Base-by-base conservation (phyloP, 1,284 basidiomycete genomes). In the Sporisorium reilianum region DNA sequence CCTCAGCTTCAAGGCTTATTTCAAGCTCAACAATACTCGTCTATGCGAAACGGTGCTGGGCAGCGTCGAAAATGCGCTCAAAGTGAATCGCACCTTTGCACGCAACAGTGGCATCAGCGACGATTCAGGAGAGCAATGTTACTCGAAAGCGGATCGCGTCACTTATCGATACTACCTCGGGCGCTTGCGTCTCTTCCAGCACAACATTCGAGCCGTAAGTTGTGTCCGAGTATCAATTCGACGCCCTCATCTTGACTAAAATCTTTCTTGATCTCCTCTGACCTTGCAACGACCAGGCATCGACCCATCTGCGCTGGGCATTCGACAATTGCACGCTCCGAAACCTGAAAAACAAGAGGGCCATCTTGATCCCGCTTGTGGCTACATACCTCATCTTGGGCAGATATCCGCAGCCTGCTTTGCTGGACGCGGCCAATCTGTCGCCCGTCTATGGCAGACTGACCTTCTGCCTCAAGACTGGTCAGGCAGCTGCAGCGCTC, bases 1-100 rank as follows among this genome's bases (percentile, higher is more conserved):
- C 41, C 66, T 75, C 32, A 83, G 82, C 54, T 83, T 84, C 68
- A 77, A 79, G 25, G 80, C 80, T 11, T 84, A 84, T 69, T 84
- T 84, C 60, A 76, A 78, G 55, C 75, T 83, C 64, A 84, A 85
- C 58, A 87, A 87, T 56, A 83, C 86, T 32, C 80, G 86, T 2
- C 68, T 87, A 1, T 86, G 86, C 70, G 85, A 86, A 60, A 87
- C 86, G 0, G 85, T 87, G n/a, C 64, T 87, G 16, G 85, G 84
- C 25, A 85, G 85, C 48, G 85, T 85, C 20, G 76, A 84, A 30
- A 85, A 85, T 57, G 84, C 85, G 7, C 59, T 84, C 50, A 76
- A 78, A n/a, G 61, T 80, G 44, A 84, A 84, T 45, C 69, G 72
- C 38, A 59, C 53, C 30, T 66, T 54, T 48, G 49, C 63, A 8